phyloP scores from a whole-genome alignment of 805 yeast species.

The Lipomyces kockii region DNA sequence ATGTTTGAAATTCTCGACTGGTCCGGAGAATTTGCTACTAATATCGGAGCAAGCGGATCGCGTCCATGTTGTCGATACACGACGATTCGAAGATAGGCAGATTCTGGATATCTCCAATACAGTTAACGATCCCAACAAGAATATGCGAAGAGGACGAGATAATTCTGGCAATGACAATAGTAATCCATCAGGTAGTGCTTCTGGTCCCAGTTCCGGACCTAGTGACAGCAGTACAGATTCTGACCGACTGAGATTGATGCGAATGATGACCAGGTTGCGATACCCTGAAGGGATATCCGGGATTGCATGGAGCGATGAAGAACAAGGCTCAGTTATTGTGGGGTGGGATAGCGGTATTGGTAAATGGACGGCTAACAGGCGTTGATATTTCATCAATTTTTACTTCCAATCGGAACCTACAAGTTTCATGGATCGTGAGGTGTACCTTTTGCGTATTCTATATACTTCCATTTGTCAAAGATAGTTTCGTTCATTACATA shows the following conservation, averaged over 20 bases:
- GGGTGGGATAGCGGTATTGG: conserved; percentile 72
- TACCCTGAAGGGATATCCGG: conserved; percentile 53
- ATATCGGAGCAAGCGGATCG: conserved; percentile 85
- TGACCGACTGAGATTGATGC: background rate
- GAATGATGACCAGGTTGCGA: background rate
- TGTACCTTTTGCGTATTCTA: no score
- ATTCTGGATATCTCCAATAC: conserved; percentile 53
- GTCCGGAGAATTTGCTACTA: conserved; percentile 74
- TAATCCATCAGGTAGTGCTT: background rate
- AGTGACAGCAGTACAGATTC: background rate
- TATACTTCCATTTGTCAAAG: no score
- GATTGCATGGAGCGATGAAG: conserved; percentile 59
- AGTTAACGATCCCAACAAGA: background rate
- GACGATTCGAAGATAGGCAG: conserved; percentile 74
- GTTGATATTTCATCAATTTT: no score
- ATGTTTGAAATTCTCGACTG: conserved; percentile 63
- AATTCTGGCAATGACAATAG: background rate
- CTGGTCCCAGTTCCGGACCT: conserved; percentile 2
- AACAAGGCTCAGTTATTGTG: conserved; percentile 58
- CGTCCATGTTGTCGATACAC: conserved; percentile 80
- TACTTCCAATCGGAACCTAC: no score
- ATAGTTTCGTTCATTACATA: no score
- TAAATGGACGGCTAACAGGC: conserved; percentile 64
- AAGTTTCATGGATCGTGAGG: no score
- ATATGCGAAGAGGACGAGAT: background rate